Conservation (phyloP, 2,329 filamentous ascomycete species). For the Nemania bipapillata region DNA sequence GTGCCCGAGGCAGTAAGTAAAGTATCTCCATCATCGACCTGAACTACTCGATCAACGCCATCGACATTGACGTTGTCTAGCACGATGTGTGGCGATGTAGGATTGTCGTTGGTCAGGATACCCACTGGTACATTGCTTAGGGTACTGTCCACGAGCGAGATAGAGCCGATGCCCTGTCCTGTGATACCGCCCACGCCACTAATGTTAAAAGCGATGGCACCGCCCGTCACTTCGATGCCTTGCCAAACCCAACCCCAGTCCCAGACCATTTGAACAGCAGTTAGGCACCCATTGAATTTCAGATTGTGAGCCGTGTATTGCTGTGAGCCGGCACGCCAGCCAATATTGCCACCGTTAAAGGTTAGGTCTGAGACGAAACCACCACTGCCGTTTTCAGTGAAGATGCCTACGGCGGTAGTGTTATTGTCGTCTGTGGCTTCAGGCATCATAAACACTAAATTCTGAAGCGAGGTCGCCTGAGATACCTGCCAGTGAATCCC, state of each 20-base stretch:
- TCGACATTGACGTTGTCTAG: slow-evolving; percentile 65
- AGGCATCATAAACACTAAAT: slow-evolving; percentile 62
- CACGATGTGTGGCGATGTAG: slow-evolving; percentile 49
- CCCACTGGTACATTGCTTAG: slow-evolving; percentile 63
- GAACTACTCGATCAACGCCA: slow-evolving; percentile 45
- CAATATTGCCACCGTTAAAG: slow-evolving; percentile 67
- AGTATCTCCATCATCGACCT: background rate
- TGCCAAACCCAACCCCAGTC: slow-evolving; percentile 81
- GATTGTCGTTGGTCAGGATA: slow-evolving; percentile 61
- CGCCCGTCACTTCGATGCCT: no score
- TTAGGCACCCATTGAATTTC: slow-evolving; percentile 72
- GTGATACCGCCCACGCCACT: slow-evolving; percentile 53
- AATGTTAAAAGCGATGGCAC: no score
- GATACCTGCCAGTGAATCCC: slow-evolving; percentile 73
- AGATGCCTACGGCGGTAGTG: slow-evolving; percentile 50
- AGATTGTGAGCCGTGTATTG: slow-evolving; percentile 77
- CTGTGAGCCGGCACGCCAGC: slow-evolving; percentile 73
- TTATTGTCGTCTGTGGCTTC: slow-evolving; percentile 45
- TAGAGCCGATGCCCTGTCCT: slow-evolving; percentile 59
- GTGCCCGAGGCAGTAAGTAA: slow-evolving; percentile 8
- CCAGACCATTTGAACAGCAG: slow-evolving; percentile 76
- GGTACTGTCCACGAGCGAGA: slow-evolving; percentile 65
- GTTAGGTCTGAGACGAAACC: slow-evolving; percentile 68
- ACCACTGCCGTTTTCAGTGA: slow-evolving; percentile 53
- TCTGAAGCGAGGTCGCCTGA: slow-evolving; percentile 65